Conservation (phyloP, 208 protist genomes). For the Trypanosoma platydactyli region DNA sequence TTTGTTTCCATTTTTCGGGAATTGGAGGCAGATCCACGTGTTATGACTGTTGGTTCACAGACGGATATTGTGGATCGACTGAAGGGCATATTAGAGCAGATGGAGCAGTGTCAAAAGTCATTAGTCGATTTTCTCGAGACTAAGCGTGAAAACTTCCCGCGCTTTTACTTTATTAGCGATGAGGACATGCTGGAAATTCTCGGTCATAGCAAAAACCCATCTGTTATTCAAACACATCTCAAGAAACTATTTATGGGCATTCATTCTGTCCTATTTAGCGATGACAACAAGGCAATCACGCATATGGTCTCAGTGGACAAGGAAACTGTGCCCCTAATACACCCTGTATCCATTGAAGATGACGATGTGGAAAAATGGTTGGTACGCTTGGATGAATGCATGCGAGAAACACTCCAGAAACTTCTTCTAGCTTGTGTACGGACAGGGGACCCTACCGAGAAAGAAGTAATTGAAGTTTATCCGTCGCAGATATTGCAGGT, state of each 20-base stretch:
- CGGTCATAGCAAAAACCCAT: slow-evolving; percentile 91
- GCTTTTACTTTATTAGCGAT: slow-evolving; percentile 99
- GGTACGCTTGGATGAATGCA: slow-evolving; percentile 81
- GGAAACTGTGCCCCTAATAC: slow-evolving; percentile 76
- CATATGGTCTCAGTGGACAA: slow-evolving; percentile 90
- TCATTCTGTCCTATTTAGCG: slow-evolving; percentile 80
- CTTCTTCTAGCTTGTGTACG: slow-evolving; percentile 61
- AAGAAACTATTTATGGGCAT: slow-evolving; percentile 96
- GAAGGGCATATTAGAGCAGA: slow-evolving; percentile 92
- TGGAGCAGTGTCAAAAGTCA: slow-evolving; percentile 96
- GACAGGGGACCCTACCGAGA: slow-evolving; percentile 42
- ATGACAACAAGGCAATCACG: slow-evolving; percentile 77
- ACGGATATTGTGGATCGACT: slow-evolving; percentile 86
- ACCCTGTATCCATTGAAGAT: slow-evolving; percentile 78
- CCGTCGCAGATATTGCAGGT: slow-evolving; percentile 92
- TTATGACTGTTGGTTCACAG: slow-evolving; percentile 88
- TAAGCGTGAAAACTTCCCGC: slow-evolving; percentile 93
- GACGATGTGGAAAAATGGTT: slow-evolving; percentile 94
- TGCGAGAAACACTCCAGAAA: slow-evolving; percentile 83
- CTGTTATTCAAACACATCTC: slow-evolving; percentile 90
- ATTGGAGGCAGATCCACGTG: slow-evolving; percentile 89
- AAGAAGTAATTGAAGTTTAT: slow-evolving; percentile 52
- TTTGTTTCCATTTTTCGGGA: slow-evolving; percentile 92
- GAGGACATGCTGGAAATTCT: slow-evolving; percentile 98
- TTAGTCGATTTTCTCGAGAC: slow-evolving; percentile 97